phyloP scores from a whole-genome alignment of 2,329 filamentous ascomycete species.

The Sporothrix euskadiensis region DNA sequence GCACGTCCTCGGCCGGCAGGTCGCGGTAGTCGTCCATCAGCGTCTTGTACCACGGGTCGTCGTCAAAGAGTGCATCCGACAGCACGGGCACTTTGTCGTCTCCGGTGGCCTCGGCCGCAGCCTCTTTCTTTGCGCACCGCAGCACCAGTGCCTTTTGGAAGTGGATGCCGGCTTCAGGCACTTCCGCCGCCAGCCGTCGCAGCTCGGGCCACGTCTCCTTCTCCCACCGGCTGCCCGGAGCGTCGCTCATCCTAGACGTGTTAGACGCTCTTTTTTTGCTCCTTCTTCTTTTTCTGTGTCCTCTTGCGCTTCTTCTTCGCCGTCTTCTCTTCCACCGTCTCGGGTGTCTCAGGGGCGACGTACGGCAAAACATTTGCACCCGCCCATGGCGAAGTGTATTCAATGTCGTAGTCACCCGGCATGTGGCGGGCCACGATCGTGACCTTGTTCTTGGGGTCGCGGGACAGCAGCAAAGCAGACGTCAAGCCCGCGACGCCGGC shows the following conservation, averaged over 20 bases:
- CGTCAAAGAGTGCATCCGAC: constrained; percentile 61
- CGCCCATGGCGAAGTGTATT: constrained; percentile 88
- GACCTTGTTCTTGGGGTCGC: constrained; percentile 45
- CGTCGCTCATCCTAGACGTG: constrained; percentile 46
- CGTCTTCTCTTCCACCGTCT: not conserved
- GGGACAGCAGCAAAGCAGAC: constrained; percentile 51
- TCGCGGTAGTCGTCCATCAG: constrained; percentile 71
- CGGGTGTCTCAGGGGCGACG: constrained; percentile 38
- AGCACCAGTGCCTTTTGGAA: constrained; percentile 63
- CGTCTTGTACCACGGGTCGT: constrained; percentile 72
- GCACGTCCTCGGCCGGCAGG: constrained; percentile 59
- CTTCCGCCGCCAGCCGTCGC: constrained; percentile 58
- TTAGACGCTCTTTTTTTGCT: not conserved
- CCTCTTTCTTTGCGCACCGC: constrained; percentile 58
- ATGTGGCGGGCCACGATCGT: constrained; percentile 70
- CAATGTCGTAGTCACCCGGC: constrained; percentile 88
- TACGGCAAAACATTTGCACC: constrained; percentile 78
- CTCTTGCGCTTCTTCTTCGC: not conserved
- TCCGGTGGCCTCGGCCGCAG: constrained; percentile 44
- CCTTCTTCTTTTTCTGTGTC: not conserved
- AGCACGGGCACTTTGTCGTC: constrained; percentile 52
- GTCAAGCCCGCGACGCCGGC: constrained; percentile 57
- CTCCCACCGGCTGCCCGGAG: constrained; percentile 57
- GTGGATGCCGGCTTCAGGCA: constrained; percentile 78
- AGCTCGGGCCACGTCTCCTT: constrained; percentile 65